phyloP scores from a whole-genome alignment of 1,139 yeast species.

The Pichia cactophila region DNA sequence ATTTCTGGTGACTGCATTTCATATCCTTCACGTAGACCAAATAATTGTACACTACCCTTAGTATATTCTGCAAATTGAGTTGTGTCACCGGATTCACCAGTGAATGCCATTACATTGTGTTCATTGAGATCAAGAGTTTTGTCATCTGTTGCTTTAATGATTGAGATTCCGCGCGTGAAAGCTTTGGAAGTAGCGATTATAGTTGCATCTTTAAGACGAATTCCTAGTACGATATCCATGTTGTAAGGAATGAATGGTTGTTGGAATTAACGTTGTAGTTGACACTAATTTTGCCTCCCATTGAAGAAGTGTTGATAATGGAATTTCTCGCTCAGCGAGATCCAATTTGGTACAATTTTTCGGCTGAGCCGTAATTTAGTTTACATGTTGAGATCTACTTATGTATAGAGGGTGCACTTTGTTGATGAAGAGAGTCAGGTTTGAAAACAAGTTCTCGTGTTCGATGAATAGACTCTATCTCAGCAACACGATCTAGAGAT shows the following conservation, averaged over 20 bases:
- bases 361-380: too few relatives aligned
- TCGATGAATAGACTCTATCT: constrained; percentile 71
- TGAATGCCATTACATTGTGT: constrained; percentile 77
- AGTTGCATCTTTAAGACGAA: constrained; percentile 73
- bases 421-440: constrained; percentile 30
- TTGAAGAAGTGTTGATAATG: not conserved
- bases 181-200: constrained; percentile 90
- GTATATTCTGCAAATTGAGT: constrained; percentile 94
- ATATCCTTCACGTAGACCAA: constrained; percentile 76
- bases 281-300: not conserved
- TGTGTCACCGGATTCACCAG: constrained; percentile 97
- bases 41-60: constrained; percentile 86
- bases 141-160: constrained; percentile 79
- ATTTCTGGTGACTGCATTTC: constrained; percentile 81
- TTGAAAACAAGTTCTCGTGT: constrained; percentile 74
- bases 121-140: constrained; percentile 74
- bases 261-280: too few relatives aligned
- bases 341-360: too few relatives aligned
- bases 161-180: constrained; percentile 87
- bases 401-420: not conserved
- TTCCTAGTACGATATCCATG: constrained; percentile 90
- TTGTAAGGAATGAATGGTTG: not conserved
- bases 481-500: constrained; percentile 65
- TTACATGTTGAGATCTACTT: too few relatives aligned
- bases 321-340: too few relatives aligned